Conservation (phyloP, 495 filamentous ascomycete genomes). For the Hypoxylon perforatum region DNA sequence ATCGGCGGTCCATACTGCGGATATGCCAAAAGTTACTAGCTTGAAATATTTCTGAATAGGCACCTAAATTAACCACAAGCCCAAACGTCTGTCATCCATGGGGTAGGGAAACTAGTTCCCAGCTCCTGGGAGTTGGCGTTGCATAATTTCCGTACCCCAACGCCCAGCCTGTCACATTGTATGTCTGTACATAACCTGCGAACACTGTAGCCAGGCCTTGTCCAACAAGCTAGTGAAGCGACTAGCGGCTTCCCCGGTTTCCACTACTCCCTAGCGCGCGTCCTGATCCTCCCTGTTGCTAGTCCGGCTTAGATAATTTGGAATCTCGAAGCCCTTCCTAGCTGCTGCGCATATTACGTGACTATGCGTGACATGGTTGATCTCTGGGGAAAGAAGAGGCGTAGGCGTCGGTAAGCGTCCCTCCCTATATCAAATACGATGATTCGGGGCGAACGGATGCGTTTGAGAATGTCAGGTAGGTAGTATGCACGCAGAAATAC, state of each 20-base stretch:
- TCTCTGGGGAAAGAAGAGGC: slow-evolving; percentile 10
- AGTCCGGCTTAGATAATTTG: neutral
- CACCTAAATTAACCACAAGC: too few relatives aligned
- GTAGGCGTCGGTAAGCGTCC: too few relatives aligned
- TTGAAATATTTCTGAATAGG: too few relatives aligned
- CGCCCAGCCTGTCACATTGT: neutral
- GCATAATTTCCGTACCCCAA: neutral
- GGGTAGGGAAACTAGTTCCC: neutral
- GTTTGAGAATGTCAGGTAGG: too few relatives aligned
- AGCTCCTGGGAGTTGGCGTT: neutral
- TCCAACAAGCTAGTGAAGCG: slow-evolving; percentile 13
- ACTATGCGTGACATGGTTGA: slow-evolving; percentile 10
- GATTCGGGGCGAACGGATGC: too few relatives aligned
- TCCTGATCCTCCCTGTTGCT: slow-evolving; percentile 2
- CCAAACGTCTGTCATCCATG: too few relatives aligned
- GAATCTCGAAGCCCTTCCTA: neutral
- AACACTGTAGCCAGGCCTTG: neutral
- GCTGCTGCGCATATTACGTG: slow-evolving; percentile 2
- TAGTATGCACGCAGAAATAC: too few relatives aligned
- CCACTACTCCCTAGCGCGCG: slow-evolving; percentile 16
- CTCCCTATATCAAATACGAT: neutral
- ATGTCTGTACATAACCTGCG: too few relatives aligned
- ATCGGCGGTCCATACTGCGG: too few relatives aligned
- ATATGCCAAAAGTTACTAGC: too few relatives aligned
- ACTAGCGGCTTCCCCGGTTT: slow-evolving; percentile 29